phyloP scores from a whole-genome alignment of 2,329 filamentous ascomycete species.

The Cordyceps farinosa region DNA sequence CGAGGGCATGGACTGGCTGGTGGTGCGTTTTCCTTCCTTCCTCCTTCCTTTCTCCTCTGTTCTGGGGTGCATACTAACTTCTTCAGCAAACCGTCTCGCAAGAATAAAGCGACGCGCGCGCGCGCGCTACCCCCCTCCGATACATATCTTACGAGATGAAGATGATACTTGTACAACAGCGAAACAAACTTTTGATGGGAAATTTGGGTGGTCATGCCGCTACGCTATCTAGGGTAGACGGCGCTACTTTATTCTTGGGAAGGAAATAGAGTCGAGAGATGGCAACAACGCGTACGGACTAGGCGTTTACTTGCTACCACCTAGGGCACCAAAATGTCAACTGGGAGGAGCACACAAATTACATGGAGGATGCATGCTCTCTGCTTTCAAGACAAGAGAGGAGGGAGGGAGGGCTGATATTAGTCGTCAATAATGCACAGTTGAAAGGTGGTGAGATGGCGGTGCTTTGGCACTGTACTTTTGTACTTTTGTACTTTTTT shows the following conservation, averaged over 20 bases:
- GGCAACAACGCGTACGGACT: too few relatives aligned
- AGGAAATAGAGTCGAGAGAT: too few relatives aligned
- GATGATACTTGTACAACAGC: constrained; percentile 3
- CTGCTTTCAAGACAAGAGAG: neutral
- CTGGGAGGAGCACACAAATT: too few relatives aligned
- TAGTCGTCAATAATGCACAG: neutral
- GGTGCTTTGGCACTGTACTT: neutral
- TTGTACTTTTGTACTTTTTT: neutral
- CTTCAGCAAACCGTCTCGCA: constrained; percentile 33
- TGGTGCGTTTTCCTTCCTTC: constrained; percentile 53
- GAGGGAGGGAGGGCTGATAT: neutral
- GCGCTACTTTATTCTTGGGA: too few relatives aligned
- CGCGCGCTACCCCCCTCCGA: too few relatives aligned
- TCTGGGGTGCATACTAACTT: neutral
- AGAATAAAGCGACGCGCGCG: neutral
- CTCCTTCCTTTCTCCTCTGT: constrained; percentile 15
- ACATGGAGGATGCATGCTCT: neutral
- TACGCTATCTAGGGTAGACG: too few relatives aligned
- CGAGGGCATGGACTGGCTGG: constrained; percentile 99
- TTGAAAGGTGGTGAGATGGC: neutral
- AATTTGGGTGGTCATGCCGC: too few relatives aligned
- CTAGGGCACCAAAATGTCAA: too few relatives aligned
- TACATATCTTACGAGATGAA: neutral
- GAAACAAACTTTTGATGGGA: too few relatives aligned
- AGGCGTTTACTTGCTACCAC: too few relatives aligned